Percentiles rank a stretch among this genome's conserved stretches.
Conservation (phyloP, 2,329 filamentous ascomycete species). For the Geoglossum cookeanum region DNA sequence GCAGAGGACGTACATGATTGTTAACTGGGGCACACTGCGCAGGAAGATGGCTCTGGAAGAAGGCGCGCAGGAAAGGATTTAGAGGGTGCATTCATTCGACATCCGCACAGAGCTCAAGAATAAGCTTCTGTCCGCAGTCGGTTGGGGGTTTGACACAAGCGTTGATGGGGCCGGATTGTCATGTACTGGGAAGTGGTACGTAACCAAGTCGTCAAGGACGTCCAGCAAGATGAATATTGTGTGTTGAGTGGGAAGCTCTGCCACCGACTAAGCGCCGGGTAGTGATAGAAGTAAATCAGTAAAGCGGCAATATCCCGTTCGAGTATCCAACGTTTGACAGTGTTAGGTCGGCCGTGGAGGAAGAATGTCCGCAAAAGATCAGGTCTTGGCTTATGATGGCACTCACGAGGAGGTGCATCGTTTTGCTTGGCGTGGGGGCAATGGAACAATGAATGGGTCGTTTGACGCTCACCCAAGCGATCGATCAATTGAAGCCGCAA, state of each 20-base stretch:
- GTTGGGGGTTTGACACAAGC: not conserved
- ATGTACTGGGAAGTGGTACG: not conserved
- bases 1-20: constrained; percentile 46
- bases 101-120: constrained; percentile 6
- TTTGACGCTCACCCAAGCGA: too few relatives aligned
- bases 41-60: constrained; percentile 90
- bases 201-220: not conserved
- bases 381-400: not conserved
- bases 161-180: not conserved
- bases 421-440: too few relatives aligned
- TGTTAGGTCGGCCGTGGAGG: too few relatives aligned
- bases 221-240: not conserved
- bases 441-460: too few relatives aligned
- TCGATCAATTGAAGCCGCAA: too few relatives aligned
- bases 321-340: not conserved
- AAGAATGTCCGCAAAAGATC: not conserved
- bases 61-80: constrained; percentile 96
- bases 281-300: not conserved
- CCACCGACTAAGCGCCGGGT: not conserved
- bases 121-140: not conserved
- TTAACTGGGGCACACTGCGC: constrained; percentile 80
- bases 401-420: too few relatives aligned
- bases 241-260: not conserved
- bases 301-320: not conserved
- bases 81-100: constrained; percentile 79